phyloP scores from a whole-genome alignment of 768 basidiomycete species.

The Cystoderma amianthinum region DNA sequence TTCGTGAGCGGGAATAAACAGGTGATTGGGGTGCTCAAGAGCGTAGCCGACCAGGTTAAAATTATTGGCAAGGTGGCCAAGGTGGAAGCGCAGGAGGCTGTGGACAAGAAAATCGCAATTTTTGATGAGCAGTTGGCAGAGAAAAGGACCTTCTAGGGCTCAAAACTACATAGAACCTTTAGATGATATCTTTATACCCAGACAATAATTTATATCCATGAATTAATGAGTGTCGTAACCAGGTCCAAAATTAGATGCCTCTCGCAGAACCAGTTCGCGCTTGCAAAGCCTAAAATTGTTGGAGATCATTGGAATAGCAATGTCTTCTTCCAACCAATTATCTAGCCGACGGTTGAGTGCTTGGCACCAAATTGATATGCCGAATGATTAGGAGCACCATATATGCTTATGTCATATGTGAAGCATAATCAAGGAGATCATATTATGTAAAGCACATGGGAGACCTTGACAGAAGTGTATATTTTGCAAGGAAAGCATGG shows the following conservation, averaged over 20 bases:
- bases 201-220: no score
- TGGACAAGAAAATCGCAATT: constrained; percentile 36
- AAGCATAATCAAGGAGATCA: constrained; percentile 10
- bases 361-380: no score
- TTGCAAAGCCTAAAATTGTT: no score
- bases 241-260: no score
- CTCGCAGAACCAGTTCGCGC: no score
- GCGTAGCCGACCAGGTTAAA: constrained; percentile 83
- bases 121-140: constrained; percentile 7
- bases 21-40: constrained; percentile 73
- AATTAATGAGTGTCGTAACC: no score
- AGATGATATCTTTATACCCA: no score
- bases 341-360: no score
- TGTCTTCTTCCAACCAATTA: no score
- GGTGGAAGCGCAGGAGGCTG: constrained; percentile 59
- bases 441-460: constrained; percentile 22
- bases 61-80: constrained; percentile 80
- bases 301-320: no score
- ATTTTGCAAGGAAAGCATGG: constrained; percentile 27
- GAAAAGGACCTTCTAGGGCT: constrained; percentile 7
- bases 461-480: constrained; percentile 17
- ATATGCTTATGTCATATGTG: no score
- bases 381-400: no score
- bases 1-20: constrained; percentile 83
- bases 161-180: neutral